These are phyloP conservation scores for Auxenochlorella protothecoides DNA, from an alignment of 139 green algal species.

Conservation along the genomic window DNA sequence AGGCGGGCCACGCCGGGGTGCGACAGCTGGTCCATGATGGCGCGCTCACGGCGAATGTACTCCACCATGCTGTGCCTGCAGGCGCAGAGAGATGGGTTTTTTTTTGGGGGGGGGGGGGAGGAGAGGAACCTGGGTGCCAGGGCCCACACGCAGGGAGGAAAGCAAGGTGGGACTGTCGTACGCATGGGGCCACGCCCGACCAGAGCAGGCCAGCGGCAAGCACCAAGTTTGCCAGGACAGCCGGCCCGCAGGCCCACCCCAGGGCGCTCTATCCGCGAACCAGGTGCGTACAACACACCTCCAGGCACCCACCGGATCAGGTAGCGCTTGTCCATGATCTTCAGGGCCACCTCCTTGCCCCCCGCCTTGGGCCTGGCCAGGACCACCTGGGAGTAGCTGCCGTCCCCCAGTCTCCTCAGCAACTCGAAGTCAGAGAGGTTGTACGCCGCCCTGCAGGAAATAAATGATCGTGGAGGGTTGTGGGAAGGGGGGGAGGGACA, in stretches of 20 bases:
- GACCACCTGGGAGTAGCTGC: conserved; percentile 54
- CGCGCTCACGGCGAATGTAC: conserved; percentile 44
- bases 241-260: neutral
- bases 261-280: no score
- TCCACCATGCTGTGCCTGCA: conserved; percentile 41
- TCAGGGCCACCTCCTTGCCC: conserved; percentile 46
- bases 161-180: neutral
- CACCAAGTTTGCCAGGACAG: neutral
- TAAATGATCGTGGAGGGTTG: neutral
- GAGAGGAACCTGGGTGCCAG: neutral
- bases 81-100: neutral
- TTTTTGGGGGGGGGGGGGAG: neutral
- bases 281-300: no score
- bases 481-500: neutral
- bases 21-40: conserved; percentile 40
- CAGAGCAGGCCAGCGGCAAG: neutral
- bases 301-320: conserved; percentile 25
- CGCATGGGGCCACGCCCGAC: no score
- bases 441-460: conserved; percentile 11
- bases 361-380: conserved; percentile 22
- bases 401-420: conserved; percentile 46
- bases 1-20: conserved; percentile 47
- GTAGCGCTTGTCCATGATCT: conserved; percentile 59
- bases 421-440: conserved; percentile 50
- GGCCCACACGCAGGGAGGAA: neutral